phyloP scores from a whole-genome alignment of 805 yeast species.

The Yarrowia hollandica region DNA sequence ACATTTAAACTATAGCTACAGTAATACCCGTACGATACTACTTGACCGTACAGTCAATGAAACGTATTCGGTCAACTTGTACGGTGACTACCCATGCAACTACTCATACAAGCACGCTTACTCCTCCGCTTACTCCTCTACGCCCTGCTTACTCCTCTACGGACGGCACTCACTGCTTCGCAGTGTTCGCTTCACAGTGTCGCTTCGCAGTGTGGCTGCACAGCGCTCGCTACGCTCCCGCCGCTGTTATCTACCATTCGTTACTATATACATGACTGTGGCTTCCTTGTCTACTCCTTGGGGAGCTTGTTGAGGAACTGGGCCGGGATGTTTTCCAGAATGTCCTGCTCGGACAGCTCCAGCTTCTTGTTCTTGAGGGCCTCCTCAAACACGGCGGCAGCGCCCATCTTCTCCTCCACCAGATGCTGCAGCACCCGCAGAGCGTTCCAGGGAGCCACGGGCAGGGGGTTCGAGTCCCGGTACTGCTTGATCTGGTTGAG shows the following conservation, averaged over 20 bases:
- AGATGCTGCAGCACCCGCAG: slow-evolving; percentile 27
- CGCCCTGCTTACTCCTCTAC: too few species aligned
- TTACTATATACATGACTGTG: slow-evolving; percentile 29
- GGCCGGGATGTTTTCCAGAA: slow-evolving; percentile 18
- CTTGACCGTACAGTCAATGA: too few species aligned
- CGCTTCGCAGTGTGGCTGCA: too few species aligned
- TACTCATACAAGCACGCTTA: too few species aligned
- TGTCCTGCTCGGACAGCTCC: slow-evolving; percentile 20
- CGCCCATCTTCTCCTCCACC: slow-evolving; percentile 27
- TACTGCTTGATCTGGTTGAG: slow-evolving; percentile 48
- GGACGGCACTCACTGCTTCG: too few species aligned
- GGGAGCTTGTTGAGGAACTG: slow-evolving; percentile 28
- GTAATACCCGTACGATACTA: too few species aligned
- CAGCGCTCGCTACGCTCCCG: too few species aligned
- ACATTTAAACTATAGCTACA: too few species aligned
- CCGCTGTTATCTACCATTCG: slow-evolving; percentile 12
- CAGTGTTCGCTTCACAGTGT: too few species aligned
- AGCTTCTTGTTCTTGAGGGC: slow-evolving; percentile 27
- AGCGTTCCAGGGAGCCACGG: slow-evolving; percentile 34
- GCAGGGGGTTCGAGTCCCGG: slow-evolving; percentile 45
- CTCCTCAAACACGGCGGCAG: slow-evolving; percentile 24
- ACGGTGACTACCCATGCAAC: too few species aligned
- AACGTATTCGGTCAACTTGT: too few species aligned
- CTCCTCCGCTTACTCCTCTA: too few species aligned
- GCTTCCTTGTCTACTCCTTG: slow-evolving; percentile 25